Base-by-base conservation (phyloP, 164 flowering plant genomes). In the Aristolochia fimbriata region DNA sequence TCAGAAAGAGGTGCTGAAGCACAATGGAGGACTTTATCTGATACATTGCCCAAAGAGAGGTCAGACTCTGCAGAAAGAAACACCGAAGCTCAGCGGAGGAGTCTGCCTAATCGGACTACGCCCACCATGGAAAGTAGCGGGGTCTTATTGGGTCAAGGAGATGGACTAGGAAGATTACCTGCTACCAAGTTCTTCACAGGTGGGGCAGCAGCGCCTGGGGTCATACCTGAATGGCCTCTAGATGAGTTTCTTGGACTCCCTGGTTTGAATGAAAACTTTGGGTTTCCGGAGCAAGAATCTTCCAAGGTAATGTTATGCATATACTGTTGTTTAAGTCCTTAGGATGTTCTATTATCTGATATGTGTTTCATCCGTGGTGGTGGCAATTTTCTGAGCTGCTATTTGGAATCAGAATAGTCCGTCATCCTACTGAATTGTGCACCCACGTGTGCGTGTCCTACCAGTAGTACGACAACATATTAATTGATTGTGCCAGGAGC, bases 231-330 rank as follows among this genome's bases (percentile, higher is more conserved):
- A 31, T 88, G 96, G 98, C 84, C 77, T 24, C 60, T 90, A 15
- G 97, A 88, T 65, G 98, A 93, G 1, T 74, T 83, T 65, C 65
- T 84, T 62, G 89, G 81, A 27, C 47, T 80, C 2, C 61, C 67
- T 48, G 98, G 83, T 30, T 74, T 76, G 64, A 71, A 63, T 69
- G 83, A 78, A 51, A 74, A 43, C 45, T 82, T 60, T 67, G 76
- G 71, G 51, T 76, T 69, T 69, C 65, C 78, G 70, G 94, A 83
- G 19, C 63, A 78, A 67, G 83, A 79, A 46, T 78, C 96, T 45
- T 82, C 94, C 17, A 86, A 87, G 94, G 97, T 92, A 79, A 3
- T 37, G 43, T 10, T 37, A 6, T 7, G 43, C 11, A 37, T 37
- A 37, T 10, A 0, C 43, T 37, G 1, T n/a, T 37, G 11, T 0